Conservation (phyloP, 1,139 yeast genomes). For the Zhuliangozyma blackwelliae region DNA sequence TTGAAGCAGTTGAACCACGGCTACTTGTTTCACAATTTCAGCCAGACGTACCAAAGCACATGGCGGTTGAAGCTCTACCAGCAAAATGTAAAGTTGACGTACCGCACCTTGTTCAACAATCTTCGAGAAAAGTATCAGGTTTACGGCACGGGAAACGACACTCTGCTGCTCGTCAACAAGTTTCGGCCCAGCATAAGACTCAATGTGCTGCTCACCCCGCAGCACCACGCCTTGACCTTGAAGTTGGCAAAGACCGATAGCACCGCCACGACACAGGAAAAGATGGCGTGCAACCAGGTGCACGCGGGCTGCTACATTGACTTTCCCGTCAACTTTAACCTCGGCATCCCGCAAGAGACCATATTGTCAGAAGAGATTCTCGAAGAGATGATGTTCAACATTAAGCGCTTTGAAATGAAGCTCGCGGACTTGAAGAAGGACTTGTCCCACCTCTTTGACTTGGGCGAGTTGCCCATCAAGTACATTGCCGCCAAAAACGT, state of each 20-base stretch:
- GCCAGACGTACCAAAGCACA: conserved; percentile 19
- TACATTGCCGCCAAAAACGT: conserved; percentile 28
- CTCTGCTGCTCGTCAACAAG: conserved; percentile 1
- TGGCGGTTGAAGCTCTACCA: conserved; percentile 19
- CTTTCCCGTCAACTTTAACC: conserved; percentile 38
- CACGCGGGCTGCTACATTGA: conserved; percentile 49
- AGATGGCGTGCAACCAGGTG: conserved; percentile 10
- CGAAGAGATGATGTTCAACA: conserved; percentile 33
- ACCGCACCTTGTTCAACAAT: conserved; percentile 15
- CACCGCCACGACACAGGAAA: conserved; percentile 19
- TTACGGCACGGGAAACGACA: conserved; percentile 1
- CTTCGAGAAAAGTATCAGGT: conserved; percentile 10
- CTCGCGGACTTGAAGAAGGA: conserved; percentile 33
- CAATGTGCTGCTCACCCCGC: conserved; percentile 31
- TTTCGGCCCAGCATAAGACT: conserved; percentile 12
- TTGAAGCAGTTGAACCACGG: conserved; percentile 8
- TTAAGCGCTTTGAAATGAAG: conserved; percentile 29
- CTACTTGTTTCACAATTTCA: conserved; percentile 21
- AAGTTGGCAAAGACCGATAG: conserved; percentile 33
- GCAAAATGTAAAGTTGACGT: conserved; percentile 17
- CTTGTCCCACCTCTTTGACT: conserved; percentile 34
- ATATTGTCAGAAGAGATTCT: conserved; percentile 46
- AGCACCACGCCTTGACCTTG: conserved; percentile 34
- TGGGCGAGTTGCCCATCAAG: conserved; percentile 51
- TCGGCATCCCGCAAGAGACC: conserved; percentile 46